Evolutionary conservation across 2,329 filamentous ascomycete genomes (phyloP), one percentile per base, ranked within the genome.

Genomic region (Fusarium temperatum): DNA sequence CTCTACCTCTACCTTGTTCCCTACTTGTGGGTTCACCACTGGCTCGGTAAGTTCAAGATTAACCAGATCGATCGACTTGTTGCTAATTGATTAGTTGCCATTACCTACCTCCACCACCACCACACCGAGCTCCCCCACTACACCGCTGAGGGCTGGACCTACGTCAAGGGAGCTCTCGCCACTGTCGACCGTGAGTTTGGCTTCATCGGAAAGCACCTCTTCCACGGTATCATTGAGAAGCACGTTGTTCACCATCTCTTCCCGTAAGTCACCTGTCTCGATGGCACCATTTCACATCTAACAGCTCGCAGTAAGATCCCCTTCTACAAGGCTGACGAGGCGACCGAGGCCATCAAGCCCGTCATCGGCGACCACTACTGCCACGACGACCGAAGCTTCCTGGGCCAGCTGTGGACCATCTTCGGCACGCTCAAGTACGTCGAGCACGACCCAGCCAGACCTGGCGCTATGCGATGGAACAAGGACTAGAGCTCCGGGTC

Each of bases 291-390:
- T 41, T 30, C 18, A 14, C 18, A 41, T 47, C 63, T 72, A 36
- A 68, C 63, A 3, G 15, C 14, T 38, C 12, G 8, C 59, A 80
- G 78, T 45, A 78, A 77, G 57, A 81, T 81, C 48, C 80, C 80
- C 47, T 81, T 81, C 68, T 81, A 90, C 82, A 83, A 89, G 75
- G 87, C 88, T 32, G 85, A 86, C 66, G 84, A 87, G 78, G 88
- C 88, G 28, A 88, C 87, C 18, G 81, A 84, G 66, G 86, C 87
- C 78, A 96, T 98, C 89, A 94, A 95, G 89, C 90, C 90, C 70
- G 88, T 98, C 81, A 97, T 98, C 93, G 96, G 96, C 81, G 86
- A 88, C 77, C 95, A 98, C 88, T 98, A 98, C 87, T 93, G 94
- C 78, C 56, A 58, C 41, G 78, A 79, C 53, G 70, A 76, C 48